These are phyloP conservation scores for Leptodontidium sp. DNA, from an alignment of 2,329 filamentous ascomycete genomes.

Conservation along the genomic window DNA sequence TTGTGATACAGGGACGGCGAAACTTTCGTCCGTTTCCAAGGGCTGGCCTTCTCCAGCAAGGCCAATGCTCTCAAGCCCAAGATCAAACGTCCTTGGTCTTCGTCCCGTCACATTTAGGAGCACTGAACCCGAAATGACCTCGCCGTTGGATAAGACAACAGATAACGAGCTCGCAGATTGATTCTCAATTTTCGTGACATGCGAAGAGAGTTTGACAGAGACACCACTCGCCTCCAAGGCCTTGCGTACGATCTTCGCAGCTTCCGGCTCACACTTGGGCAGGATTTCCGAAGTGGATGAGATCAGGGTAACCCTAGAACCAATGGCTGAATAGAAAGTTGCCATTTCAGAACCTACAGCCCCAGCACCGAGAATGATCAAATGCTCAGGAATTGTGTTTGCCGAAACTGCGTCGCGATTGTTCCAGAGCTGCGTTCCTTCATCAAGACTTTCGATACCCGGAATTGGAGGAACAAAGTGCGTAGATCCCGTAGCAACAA, in stretches of 20 bases:
- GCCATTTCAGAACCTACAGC: constrained; percentile 32
- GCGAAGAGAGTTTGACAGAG: constrained; percentile 17
- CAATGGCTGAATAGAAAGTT: constrained; percentile 24
- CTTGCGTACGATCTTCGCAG: constrained; percentile 21
- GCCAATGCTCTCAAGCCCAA: constrained; percentile 28
- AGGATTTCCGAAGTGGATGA: constrained; percentile 26
- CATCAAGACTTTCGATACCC: constrained; percentile 4
- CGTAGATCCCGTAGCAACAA: background rate
- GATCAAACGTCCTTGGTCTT: constrained; percentile 20
- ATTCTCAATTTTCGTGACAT: constrained; percentile 8
- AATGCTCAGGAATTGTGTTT: constrained; percentile 24
- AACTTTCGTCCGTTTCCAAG: constrained; percentile 20
- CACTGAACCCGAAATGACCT: constrained; percentile 19
- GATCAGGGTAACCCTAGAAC: constrained; percentile 27
- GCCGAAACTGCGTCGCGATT: constrained; percentile 21
- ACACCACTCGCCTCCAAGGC: constrained; percentile 24
- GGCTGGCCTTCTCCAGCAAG: constrained; percentile 21
- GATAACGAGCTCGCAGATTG: constrained; percentile 16
- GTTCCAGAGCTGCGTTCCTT: constrained; percentile 26
- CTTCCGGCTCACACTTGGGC: constrained; percentile 26
- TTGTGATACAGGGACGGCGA: constrained; percentile 12
- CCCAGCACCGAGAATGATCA: constrained; percentile 30
- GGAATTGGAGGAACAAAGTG: constrained; percentile 10
- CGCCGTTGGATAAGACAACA: constrained; percentile 22
- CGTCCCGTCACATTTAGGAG: constrained; percentile 26